Conservation (phyloP, 371 early-diverging fungal species). For the Rhizomucor pusillus region DNA sequence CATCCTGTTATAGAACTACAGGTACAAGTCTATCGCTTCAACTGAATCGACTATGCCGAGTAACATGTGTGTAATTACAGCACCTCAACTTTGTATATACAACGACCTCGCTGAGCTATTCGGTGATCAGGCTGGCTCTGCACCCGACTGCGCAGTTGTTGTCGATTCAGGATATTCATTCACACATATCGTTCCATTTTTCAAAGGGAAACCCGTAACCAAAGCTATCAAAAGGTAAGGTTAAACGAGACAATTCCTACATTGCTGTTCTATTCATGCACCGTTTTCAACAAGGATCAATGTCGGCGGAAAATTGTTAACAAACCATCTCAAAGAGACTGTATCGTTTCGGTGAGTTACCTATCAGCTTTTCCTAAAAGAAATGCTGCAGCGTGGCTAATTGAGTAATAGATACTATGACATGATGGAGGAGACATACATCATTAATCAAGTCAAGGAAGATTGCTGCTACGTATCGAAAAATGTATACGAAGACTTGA, state of each 20-base stretch:
- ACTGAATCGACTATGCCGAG: neutral
- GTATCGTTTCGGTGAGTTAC: conserved; percentile 71
- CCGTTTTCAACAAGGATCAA: conserved; percentile 53
- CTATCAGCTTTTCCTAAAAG: neutral
- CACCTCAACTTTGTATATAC: conserved; percentile 42
- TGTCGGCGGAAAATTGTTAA: conserved; percentile 83
- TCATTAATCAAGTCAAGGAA: conserved; percentile 84
- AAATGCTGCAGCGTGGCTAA: neutral
- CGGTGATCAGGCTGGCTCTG: conserved; percentile 37
- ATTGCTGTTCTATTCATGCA: neutral
- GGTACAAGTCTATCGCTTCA: conserved; percentile 20
- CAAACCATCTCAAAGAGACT: conserved; percentile 85
- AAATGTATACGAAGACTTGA: conserved; percentile 65
- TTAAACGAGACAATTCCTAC: no score
- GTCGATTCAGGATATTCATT: conserved; percentile 85
- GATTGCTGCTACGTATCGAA: conserved; percentile 77
- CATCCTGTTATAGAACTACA: conserved; percentile 57
- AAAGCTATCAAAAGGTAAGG: conserved; percentile 52
- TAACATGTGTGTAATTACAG: conserved; percentile 1
- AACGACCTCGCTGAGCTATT: conserved; percentile 55
- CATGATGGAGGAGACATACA: conserved; percentile 90
- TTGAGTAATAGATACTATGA: conserved; percentile 62
- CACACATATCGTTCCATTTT: conserved; percentile 78
- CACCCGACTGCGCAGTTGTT: conserved; percentile 65
- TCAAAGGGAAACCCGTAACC: conserved; percentile 52